Base-by-base conservation (phyloP, 106 monocot genomes). In the Dioscorea dumetorum region DNA sequence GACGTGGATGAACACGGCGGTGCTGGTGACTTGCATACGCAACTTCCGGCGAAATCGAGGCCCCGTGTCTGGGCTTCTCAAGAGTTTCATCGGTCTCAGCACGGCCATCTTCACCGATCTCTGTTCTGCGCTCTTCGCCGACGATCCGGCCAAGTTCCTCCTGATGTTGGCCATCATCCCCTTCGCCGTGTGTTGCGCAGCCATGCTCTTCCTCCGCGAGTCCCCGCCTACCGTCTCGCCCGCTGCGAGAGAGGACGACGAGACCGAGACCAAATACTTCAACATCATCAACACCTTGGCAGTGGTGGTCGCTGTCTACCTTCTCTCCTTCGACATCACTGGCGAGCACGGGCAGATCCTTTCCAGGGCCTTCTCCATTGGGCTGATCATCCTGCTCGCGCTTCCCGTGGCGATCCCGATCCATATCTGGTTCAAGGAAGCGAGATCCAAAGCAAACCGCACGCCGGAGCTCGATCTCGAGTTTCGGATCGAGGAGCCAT, bases 1-100 rank as follows among this genome's bases (percentile, higher is more conserved):
- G 14, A 95, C 91, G 33, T 95, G 95, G 95, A 91, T 95, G 95
- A 95, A 95, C 91, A 95, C 95, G 48, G 95, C 95, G 67, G 91
- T 95, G 33, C 86, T 95, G 57, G 95, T 95, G 50, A 88, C 88
- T 4, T 95, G 91, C 80, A 86, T 91, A 4, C 76, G 91, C 35
- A 95, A 83, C 63, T 89, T 86, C 79, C 81, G 80, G 22, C 72
- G 73, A 35, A 97, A 80, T 59, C 74, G 91, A 1, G 95, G 91
- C 4, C 91, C 88, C 7, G 91, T 95, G 11, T 74, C 91, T 0
- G 95, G 95, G 2, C 83, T 95, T 32, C 84, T 95, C n/a, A 95
- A 95, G 67, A 91, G 91, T 48, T 95, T 83, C 58, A 75, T 95
- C 12, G 95, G 95, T 12, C 84, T 95, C 21, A 95, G 91, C 86